phyloP scores from a whole-genome alignment of 441 rosid genomes.

The Isatis lusitanica region DNA sequence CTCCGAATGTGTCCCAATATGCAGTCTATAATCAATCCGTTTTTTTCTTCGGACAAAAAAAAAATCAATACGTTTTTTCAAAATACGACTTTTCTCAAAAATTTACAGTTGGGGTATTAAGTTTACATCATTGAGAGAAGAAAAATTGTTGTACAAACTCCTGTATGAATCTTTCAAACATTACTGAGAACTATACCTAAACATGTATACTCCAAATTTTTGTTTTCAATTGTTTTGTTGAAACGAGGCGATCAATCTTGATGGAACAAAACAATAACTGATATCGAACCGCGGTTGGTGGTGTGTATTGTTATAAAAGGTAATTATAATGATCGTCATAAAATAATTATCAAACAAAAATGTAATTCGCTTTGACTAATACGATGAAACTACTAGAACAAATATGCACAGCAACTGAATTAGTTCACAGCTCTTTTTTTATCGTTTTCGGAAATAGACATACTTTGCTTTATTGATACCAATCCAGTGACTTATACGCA shows the following conservation, averaged over 20 bases:
- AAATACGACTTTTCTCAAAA: neutral
- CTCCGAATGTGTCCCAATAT: conserved; percentile 25
- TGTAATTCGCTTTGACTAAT: neutral
- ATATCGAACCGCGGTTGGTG: neutral
- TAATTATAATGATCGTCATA: neutral
- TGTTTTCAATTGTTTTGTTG: neutral
- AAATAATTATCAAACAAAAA: neutral
- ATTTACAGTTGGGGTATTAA: neutral
- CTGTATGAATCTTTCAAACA: neutral
- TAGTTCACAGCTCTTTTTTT: neutral
- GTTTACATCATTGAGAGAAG: neutral
- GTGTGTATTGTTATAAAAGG: neutral
- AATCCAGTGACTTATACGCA: neutral
- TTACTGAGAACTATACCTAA: neutral
- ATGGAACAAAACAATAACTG: neutral
- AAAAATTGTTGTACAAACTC: neutral
- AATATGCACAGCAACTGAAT: neutral
- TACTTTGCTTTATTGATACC: neutral
- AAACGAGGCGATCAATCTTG: neutral
- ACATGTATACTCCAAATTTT: neutral
- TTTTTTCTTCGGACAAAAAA: neutral
- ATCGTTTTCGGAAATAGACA: neutral
- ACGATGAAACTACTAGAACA: neutral
- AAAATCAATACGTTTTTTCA: neutral
- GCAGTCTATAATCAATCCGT: conserved; percentile 12